Evolutionary conservation across 352 stramenopile species (phyloP).

Genomic region (Phytophthora pistaciae): DNA sequence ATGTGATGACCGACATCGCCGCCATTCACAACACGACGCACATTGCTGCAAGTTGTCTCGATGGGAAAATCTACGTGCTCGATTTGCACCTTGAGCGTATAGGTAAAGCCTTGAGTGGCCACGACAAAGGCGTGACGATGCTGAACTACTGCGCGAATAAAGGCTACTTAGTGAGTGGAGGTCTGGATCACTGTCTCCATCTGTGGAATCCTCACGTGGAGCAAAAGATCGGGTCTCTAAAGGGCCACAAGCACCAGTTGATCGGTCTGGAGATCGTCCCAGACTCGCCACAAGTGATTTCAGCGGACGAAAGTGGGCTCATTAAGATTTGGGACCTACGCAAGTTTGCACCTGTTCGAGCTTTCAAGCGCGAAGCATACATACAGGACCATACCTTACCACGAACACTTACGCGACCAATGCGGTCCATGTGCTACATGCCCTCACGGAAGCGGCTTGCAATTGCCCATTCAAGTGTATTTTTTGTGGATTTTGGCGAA

Average conservation of each 20-base stretch:
- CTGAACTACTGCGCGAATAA: slow-evolving; percentile 56
- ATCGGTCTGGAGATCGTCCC: slow-evolving; percentile 61
- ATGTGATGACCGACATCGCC: slow-evolving; percentile 50
- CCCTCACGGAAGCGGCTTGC: slow-evolving; percentile 48
- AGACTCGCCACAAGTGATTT: slow-evolving; percentile 58
- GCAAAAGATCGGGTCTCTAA: slow-evolving; percentile 57
- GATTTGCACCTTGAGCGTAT: slow-evolving; percentile 42
- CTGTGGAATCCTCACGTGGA: slow-evolving; percentile 76
- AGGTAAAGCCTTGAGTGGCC: slow-evolving; percentile 45
- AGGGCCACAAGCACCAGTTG: slow-evolving; percentile 53
- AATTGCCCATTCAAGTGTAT: slow-evolving; percentile 60
- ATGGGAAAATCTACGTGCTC: slow-evolving; percentile 73
- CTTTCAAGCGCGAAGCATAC: slow-evolving; percentile 42
- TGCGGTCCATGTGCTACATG: slow-evolving; percentile 58
- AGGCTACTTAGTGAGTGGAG: slow-evolving; percentile 64
- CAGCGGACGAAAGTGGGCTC: slow-evolving; percentile 55
- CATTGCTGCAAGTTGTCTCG: slow-evolving; percentile 49
- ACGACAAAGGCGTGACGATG: slow-evolving; percentile 52
- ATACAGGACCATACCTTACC: slow-evolving; percentile 29
- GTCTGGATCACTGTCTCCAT: slow-evolving; percentile 61
- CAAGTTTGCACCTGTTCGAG: slow-evolving; percentile 50
- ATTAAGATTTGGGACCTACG: slow-evolving; percentile 60
- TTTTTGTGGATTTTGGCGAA: slow-evolving; percentile 55
- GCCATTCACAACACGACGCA: slow-evolving; percentile 44
- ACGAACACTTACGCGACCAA: slow-evolving; percentile 24